phyloP scores from a whole-genome alignment of 225 moss, liverwort and hornwort genomes.

The Polytrichum formosum region DNA sequence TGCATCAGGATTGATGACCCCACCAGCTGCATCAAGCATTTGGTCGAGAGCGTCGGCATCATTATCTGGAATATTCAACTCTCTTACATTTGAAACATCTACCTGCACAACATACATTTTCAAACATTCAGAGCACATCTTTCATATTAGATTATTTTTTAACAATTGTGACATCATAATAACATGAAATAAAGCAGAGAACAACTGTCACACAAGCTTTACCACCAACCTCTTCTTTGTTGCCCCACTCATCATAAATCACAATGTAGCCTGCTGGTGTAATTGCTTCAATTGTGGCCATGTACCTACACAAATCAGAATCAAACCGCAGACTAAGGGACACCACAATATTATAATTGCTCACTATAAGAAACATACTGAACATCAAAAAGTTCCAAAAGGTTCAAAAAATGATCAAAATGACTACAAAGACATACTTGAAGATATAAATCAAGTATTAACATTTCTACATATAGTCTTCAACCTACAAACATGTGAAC shows the following conservation, averaged over 20 bases:
- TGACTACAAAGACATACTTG: too few relatives aligned
- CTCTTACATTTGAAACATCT: conserved; percentile 70
- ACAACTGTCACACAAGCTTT: background rate
- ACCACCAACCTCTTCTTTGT: conserved; percentile 81
- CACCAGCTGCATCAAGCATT: conserved; percentile 38
- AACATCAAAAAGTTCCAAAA: too few relatives aligned
- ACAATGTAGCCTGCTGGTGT: conserved; percentile 84
- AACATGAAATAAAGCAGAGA: background rate
- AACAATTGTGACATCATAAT: background rate
- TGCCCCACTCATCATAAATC: conserved; percentile 96
- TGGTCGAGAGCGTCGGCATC: conserved; percentile 49
- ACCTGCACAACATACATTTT: conserved; percentile 46
- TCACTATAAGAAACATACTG: too few relatives aligned
- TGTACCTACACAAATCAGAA: conserved; percentile 63
- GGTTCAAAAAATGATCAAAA: too few relatives aligned
- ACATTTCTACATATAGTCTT: too few relatives aligned
- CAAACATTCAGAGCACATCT: background rate
- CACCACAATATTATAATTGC: too few relatives aligned
- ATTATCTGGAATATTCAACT: conserved; percentile 41
- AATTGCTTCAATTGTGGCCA: conserved; percentile 79
- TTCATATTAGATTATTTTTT: background rate
- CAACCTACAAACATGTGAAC: too few relatives aligned
- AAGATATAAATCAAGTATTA: too few relatives aligned
- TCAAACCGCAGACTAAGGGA: background rate
- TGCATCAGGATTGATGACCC: conserved; percentile 19